Conservation (phyloP, 169 alveolate species). For the Perkinsus marinus region DNA sequence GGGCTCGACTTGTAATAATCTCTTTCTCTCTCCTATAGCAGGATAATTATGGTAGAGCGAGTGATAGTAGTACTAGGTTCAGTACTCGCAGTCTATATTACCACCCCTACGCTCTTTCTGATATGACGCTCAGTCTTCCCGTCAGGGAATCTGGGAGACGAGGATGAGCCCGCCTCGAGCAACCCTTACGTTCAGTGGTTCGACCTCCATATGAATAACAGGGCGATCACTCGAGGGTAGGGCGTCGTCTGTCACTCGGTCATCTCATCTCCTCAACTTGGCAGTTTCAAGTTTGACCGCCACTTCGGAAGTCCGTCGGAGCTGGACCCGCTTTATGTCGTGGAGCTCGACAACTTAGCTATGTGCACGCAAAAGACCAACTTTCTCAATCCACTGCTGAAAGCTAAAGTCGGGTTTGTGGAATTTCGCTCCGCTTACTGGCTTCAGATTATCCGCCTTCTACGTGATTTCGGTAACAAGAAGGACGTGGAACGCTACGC, state of each 20-base stretch:
- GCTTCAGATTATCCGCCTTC: conserved; percentile 38
- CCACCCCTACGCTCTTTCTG: too few species aligned
- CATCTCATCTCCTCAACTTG: not conserved
- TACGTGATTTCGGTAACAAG: conserved; percentile 13
- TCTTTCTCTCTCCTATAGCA: too few species aligned
- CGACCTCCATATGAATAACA: not conserved
- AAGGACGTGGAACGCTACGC: not conserved
- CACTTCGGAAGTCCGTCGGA: conserved; percentile 1
- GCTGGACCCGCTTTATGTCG: conserved; percentile 3
- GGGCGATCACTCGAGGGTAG: not conserved
- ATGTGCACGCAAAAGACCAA: conserved; percentile 7
- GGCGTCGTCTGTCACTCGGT: not conserved
- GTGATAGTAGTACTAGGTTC: too few species aligned
- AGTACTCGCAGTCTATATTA: too few species aligned
- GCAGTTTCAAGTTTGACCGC: conserved; percentile 15
- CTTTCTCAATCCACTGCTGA: conserved; percentile 1
- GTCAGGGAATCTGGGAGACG: too few species aligned
- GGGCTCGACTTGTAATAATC: too few species aligned
- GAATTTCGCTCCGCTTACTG: conserved; percentile 8
- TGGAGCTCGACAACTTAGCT: conserved; percentile 4
- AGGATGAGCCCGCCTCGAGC: too few species aligned
- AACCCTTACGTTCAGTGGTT: too few species aligned
- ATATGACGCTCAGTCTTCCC: too few species aligned
- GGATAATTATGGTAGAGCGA: too few species aligned
- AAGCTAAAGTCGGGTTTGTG: conserved; percentile 3